These are phyloP conservation scores for Trametes polyzona DNA, from an alignment of 1,284 basidiomycete species.

Conservation along the genomic window DNA sequence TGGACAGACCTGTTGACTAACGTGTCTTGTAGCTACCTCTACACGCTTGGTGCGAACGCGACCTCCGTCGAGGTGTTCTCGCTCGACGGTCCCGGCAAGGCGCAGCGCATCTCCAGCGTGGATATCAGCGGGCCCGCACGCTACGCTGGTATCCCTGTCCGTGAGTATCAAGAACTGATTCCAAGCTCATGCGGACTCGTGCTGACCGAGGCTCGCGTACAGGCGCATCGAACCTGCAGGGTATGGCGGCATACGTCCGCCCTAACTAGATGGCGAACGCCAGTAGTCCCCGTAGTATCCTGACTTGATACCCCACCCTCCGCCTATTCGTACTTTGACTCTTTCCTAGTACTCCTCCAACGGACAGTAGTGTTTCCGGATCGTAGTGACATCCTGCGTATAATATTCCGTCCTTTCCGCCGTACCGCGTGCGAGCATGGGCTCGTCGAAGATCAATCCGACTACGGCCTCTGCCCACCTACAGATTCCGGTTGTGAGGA, in stretches of 20 bases:
- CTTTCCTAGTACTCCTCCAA: too few species aligned
- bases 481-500: background rate
- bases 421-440: too few species aligned
- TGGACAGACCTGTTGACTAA: background rate
- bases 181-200: background rate
- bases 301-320: too few species aligned
- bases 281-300: too few species aligned
- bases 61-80: conserved; percentile 32
- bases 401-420: too few species aligned
- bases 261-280: background rate
- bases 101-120: conserved; percentile 41
- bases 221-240: conserved; percentile 45
- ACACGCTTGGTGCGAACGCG: conserved; percentile 31
- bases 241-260: conserved; percentile 45
- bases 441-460: too few species aligned
- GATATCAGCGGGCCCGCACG: conserved; percentile 43
- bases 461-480: too few species aligned
- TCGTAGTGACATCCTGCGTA: too few species aligned
- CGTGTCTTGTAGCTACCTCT: conserved; percentile 29
- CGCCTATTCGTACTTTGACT: too few species aligned
- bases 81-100: conserved; percentile 31
- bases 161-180: conserved; percentile 28
- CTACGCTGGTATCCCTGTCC: conserved; percentile 40
- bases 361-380: too few species aligned
- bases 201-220: background rate